These are phyloP conservation scores for Rusavskia elegans DNA, from an alignment of 495 filamentous ascomycete genomes.

Conservation along the genomic window DNA sequence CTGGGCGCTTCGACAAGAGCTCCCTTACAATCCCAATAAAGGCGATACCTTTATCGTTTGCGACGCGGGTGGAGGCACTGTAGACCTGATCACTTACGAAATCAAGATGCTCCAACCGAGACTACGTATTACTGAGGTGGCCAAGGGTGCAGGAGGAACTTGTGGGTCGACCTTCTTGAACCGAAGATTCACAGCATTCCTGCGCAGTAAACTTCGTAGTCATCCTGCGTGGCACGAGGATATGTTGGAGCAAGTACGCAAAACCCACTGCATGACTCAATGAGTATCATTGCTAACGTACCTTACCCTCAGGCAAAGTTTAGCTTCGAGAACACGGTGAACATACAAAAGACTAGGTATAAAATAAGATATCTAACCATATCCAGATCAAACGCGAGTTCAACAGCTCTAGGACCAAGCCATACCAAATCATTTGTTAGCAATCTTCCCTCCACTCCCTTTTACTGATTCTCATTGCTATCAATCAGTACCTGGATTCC, in stretches of 20 bases:
- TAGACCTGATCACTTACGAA: slow-evolving; percentile 45
- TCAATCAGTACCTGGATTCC: too few relatives aligned
- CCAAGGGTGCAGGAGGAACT: slow-evolving; percentile 49
- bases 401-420: too few relatives aligned
- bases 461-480: too few relatives aligned
- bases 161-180: slow-evolving; percentile 62
- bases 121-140: slow-evolving; percentile 47
- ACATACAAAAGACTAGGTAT: too few relatives aligned
- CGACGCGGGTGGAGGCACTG: slow-evolving; percentile 64
- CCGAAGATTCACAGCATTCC: slow-evolving; percentile 51
- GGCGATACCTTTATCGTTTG: slow-evolving; percentile 62
- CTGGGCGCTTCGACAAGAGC: slow-evolving; percentile 42
- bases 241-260: slow-evolving; percentile 34
- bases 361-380: too few relatives aligned
- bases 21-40: slow-evolving; percentile 44
- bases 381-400: too few relatives aligned
- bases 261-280: too few relatives aligned
- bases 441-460: too few relatives aligned
- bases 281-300: too few relatives aligned
- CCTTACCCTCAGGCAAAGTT: too few relatives aligned
- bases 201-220: slow-evolving; percentile 45
- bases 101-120: slow-evolving; percentile 19
- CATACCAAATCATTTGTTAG: too few relatives aligned
- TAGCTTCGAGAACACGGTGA: too few relatives aligned
- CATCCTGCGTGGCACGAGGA: slow-evolving; percentile 37